Evolutionary conservation across 176 grass and related monocot species (phyloP).

Genomic region (Phragmites australis): DNA sequence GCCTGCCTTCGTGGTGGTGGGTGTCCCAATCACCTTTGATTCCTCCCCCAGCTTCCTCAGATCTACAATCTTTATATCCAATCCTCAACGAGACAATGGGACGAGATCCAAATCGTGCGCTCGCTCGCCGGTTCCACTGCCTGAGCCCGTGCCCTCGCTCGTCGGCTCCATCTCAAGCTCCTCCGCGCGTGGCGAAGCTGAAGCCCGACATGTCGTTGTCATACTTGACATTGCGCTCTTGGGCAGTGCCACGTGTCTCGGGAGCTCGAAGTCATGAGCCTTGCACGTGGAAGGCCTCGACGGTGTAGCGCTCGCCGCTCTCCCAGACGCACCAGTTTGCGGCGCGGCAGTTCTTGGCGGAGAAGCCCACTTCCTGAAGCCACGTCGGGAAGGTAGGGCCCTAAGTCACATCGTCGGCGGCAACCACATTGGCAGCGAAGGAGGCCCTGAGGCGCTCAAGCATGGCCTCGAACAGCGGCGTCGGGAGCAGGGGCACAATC

Average conservation of each 20-base stretch:
- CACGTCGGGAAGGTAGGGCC: slow-evolving; percentile 80
- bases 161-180: slow-evolving; percentile 11
- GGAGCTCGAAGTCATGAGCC: slow-evolving; percentile 70
- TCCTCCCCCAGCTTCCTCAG: slow-evolving; percentile 34
- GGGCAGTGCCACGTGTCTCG: slow-evolving; percentile 46
- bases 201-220: slow-evolving; percentile 98
- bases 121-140: too few relatives aligned
- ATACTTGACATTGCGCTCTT: slow-evolving; percentile 73
- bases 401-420: slow-evolving; percentile 8
- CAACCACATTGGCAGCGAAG: slow-evolving; percentile 57
- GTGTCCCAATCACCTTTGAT: slow-evolving; percentile 23
- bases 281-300: slow-evolving; percentile 82
- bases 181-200: slow-evolving; percentile 52
- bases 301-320: slow-evolving; percentile 86
- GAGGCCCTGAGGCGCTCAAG: slow-evolving; percentile 68
- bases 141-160: too few relatives aligned
- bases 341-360: slow-evolving; percentile 71
- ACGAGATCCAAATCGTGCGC: too few relatives aligned
- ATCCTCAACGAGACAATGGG: too few relatives aligned
- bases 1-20: background rate
- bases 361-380: slow-evolving; percentile 93
- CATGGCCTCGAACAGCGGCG: slow-evolving; percentile 58
- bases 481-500: slow-evolving; percentile 79
- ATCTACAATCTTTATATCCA: slow-evolving; percentile 50
- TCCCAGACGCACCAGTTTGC: slow-evolving; percentile 87